phyloP scores from a whole-genome alignment of 2,329 filamentous ascomycete genomes.

The Corniculantispora saksenae region DNA sequence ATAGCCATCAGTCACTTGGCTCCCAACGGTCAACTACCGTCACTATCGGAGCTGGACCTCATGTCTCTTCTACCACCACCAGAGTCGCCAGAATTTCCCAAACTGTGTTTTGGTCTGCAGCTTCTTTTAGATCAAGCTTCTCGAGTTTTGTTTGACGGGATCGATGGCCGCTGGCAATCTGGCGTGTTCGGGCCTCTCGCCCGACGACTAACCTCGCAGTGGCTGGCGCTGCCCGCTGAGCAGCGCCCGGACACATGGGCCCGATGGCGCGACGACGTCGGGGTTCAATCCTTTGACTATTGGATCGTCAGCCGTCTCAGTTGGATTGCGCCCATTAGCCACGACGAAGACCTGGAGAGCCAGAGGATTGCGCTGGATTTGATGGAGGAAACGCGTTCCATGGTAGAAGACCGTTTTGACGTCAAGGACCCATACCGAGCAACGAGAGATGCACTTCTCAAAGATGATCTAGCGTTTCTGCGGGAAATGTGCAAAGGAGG shows the following conservation, averaged over 20 bases:
- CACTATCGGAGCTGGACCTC: not conserved
- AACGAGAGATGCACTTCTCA: slow-evolving; percentile 1
- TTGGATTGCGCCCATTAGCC: slow-evolving; percentile 3
- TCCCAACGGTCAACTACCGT: not conserved
- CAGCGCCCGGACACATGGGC: slow-evolving; percentile 7
- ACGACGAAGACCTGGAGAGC: slow-evolving; percentile 2
- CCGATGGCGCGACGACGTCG: slow-evolving; percentile 10
- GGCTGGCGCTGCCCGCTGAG: not conserved
- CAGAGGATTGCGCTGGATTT: not conserved
- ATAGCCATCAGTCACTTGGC: slow-evolving; percentile 1
- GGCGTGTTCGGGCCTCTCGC: slow-evolving; percentile 5
- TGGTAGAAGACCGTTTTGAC: slow-evolving; percentile 9
- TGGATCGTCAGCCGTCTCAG: slow-evolving; percentile 2
- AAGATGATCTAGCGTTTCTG: not conserved
- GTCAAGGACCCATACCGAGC: slow-evolving; percentile 4
- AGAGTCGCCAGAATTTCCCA: slow-evolving; percentile 9
- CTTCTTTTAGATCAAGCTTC: slow-evolving; percentile 1
- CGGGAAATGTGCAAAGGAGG: slow-evolving; percentile 1
- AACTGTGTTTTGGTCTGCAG: slow-evolving; percentile 1
- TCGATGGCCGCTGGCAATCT: slow-evolving; percentile 1
- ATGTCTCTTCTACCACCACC: slow-evolving; percentile 10
- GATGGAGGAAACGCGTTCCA: slow-evolving; percentile 1
- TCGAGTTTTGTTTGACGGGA: not conserved
- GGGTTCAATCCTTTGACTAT: slow-evolving; percentile 6
- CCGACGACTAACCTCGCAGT: not conserved